Evolutionary conservation across 805 yeast species (phyloP).

Genomic region (Saccharomycopsis sp.): DNA sequence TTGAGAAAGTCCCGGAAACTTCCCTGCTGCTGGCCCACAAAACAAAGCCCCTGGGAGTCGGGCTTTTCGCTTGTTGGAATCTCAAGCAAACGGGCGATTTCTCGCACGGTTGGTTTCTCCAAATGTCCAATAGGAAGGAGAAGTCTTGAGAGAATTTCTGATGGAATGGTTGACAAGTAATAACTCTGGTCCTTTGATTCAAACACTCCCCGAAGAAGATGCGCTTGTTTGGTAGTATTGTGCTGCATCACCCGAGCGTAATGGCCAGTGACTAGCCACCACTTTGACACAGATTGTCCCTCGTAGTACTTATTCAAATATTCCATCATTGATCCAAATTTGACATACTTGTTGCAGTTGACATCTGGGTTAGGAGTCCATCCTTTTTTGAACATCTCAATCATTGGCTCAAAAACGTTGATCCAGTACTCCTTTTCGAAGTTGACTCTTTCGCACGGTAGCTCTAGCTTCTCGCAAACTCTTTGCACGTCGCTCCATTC

Average conservation of each 20-base stretch:
- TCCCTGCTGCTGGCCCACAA: conserved; percentile 56
- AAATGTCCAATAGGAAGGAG: conserved; percentile 79
- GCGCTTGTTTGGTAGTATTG: conserved; percentile 29
- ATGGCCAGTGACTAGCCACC: conserved; percentile 93
- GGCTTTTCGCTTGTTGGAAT: conserved; percentile 70
- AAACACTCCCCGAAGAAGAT: conserved; percentile 53
- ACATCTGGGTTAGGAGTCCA: conserved; percentile 94
- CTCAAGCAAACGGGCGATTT: conserved; percentile 47
- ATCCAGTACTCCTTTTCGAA: conserved; percentile 92
- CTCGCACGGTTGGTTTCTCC: conserved; percentile 67
- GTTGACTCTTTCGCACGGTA: conserved; percentile 69
- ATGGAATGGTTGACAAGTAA: conserved; percentile 66
- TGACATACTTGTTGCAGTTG: conserved; percentile 75
- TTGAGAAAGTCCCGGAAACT: conserved; percentile 65
- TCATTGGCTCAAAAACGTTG: conserved; percentile 89
- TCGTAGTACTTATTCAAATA: conserved; percentile 39
- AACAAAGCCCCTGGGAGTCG: conserved; percentile 93
- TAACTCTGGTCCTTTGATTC: conserved; percentile 81
- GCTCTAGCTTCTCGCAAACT: conserved; percentile 52
- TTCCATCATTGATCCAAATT: conserved; percentile 73
- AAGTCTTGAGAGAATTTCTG: conserved; percentile 37
- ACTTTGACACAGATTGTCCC: conserved; percentile 30
- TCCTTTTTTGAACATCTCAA: conserved; percentile 62
- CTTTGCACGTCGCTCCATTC: conserved; percentile 83
- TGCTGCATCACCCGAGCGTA: conserved; percentile 50